These are phyloP conservation scores for Voacanga thouarsii DNA, from an alignment of 257 asterid species.

Conservation along the genomic window DNA sequence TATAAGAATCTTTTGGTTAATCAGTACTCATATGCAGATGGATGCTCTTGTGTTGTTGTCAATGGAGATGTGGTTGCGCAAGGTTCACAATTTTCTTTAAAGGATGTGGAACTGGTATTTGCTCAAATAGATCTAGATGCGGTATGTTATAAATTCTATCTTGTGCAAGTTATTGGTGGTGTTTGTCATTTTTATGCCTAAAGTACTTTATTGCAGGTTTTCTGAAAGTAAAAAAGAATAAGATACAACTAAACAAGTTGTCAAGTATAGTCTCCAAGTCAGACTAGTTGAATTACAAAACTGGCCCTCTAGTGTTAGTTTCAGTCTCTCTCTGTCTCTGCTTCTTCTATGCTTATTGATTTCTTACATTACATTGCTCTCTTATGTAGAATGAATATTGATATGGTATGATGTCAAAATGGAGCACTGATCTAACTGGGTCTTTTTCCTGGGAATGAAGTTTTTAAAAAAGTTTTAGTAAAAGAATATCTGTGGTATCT, in stretches of 20 bases:
- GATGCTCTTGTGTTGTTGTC: conserved; percentile 87
- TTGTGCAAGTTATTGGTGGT: neutral
- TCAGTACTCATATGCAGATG: conserved; percentile 56
- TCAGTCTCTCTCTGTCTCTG: neutral
- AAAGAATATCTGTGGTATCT: too few relatives aligned
- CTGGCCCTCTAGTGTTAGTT: neutral
- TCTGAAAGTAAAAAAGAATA: neutral
- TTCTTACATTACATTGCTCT: neutral
- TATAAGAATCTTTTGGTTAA: conserved; percentile 21
- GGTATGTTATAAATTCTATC: conserved; percentile 41
- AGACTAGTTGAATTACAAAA: neutral
- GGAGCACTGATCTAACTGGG: neutral
- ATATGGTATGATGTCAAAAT: neutral
- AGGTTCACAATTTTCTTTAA: conserved; percentile 88
- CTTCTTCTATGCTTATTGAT: neutral
- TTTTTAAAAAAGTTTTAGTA: neutral
- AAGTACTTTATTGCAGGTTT: neutral
- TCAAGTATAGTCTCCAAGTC: too few relatives aligned
- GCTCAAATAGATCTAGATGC: conserved; percentile 96
- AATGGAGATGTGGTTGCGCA: conserved; percentile 95
- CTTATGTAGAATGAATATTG: neutral
- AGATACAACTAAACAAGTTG: neutral
- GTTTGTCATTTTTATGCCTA: neutral
- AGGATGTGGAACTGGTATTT: conserved; percentile 89
- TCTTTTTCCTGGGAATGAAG: neutral